Conservation (phyloP, 208 protist genomes). For the Leishmania major region DNA sequence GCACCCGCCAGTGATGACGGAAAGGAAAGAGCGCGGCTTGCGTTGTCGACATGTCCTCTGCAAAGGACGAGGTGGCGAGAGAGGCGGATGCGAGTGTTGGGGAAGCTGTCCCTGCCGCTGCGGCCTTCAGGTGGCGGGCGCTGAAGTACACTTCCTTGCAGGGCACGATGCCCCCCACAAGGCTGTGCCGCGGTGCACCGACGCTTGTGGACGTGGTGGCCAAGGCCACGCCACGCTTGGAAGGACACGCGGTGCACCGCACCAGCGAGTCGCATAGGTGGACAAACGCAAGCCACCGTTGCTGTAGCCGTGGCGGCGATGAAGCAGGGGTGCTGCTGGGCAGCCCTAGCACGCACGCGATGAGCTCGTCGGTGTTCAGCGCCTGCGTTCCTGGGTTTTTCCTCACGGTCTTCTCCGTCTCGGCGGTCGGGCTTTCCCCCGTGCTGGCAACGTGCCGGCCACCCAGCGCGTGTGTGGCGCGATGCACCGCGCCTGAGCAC, state of each 20-base stretch:
- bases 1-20: slow-evolving; percentile 14
- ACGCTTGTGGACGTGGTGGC: not conserved
- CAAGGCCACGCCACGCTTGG: not conserved
- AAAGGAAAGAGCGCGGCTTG: slow-evolving; percentile 20
- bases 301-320: not conserved
- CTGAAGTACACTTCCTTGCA: slow-evolving; percentile 43
- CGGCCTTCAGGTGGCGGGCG: not conserved
- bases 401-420: not conserved
- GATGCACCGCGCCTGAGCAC: not conserved
- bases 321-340: not conserved
- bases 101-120: not conserved
- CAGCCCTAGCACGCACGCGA: not conserved
- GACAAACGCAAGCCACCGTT: slow-evolving; percentile 16
- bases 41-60: slow-evolving; percentile 22
- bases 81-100: not conserved
- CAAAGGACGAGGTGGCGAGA: not conserved
- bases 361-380: not conserved
- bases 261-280: slow-evolving; percentile 16
- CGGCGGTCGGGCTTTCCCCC: not conserved
- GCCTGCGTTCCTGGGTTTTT: not conserved
- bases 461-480: not conserved
- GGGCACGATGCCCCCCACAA: slow-evolving; percentile 18
- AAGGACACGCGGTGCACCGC: not conserved
- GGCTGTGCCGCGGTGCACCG: not conserved
- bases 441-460: not conserved